Conservation (phyloP, 1,139 yeast species). For the Kluyveromyces marxianus region DNA sequence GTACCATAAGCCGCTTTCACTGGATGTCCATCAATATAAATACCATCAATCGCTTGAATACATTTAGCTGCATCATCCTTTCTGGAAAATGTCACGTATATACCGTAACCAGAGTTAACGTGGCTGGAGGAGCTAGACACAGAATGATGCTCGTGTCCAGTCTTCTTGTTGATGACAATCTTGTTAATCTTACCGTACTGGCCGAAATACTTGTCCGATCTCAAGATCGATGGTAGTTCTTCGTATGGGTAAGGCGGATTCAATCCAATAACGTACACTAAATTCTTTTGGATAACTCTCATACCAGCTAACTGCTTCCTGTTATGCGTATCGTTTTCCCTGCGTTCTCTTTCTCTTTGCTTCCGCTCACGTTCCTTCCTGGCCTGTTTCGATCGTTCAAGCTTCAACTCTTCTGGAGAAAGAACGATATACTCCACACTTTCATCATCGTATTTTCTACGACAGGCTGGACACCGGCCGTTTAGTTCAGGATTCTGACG, state of each 20-base stretch:
- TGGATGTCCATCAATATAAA: conserved; percentile 81
- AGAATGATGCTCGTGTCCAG: conserved; percentile 35
- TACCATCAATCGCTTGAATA: conserved; percentile 90
- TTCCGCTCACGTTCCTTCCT: conserved; percentile 81
- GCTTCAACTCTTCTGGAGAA: conserved; percentile 74
- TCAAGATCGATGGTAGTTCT: conserved; percentile 74
- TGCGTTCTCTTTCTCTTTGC: conserved; percentile 84
- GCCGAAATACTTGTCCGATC: conserved; percentile 93
- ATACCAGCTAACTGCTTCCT: conserved; percentile 94
- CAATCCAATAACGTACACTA: conserved; percentile 93
- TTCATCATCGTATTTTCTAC: conserved; percentile 89
- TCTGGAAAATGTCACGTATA: conserved; percentile 85
- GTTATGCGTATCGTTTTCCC: conserved; percentile 81
- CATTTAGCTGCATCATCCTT: conserved; percentile 94
- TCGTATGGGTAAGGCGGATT: conserved; percentile 84
- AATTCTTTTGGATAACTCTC: conserved; percentile 94
- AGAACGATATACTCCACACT: conserved; percentile 80
- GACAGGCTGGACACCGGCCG: conserved; percentile 97
- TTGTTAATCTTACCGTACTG: conserved; percentile 95
- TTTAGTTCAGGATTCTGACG: conserved; percentile 91
- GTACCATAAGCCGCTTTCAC: conserved; percentile 96
- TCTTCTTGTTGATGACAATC: conserved; percentile 82
- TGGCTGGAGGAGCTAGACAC: conserved; percentile 36
- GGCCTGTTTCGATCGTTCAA: conserved; percentile 72
- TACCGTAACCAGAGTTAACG: conserved; percentile 76